Evolutionary conservation across 73 alveolate species (phyloP), one percentile per base, ranked within the genome.

Genomic region (Stentor roeselii): DNA sequence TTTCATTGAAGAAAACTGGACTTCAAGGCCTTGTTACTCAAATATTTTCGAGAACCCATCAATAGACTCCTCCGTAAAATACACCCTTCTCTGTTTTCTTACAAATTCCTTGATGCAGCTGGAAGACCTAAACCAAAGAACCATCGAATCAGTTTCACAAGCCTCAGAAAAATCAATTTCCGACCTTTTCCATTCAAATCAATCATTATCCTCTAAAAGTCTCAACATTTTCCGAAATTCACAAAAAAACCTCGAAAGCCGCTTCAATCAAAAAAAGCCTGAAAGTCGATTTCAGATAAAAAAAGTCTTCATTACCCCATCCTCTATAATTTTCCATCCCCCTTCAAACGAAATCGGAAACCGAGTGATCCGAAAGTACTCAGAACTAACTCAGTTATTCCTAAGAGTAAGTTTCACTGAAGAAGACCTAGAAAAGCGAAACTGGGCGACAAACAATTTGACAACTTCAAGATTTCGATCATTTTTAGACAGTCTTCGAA

Each of bases 321-420:
- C 84, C 0, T 15, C 60, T 76, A 21, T 21, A n/a, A 27, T 27
- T 2, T 15, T 39, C 37, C 37, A 21, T n/a, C 15, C 39, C 6
- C 60, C 87, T 27, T 39, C n/a, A 1, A 14, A 39, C 15, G 87
- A 39, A 34, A 34, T 21, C 35, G 34, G 84, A 1, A 80, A 80
- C 34, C 87, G 87, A 1, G 87, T 80, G n/a, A 34, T 39, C n/a
- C 58, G 87, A 30, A 42, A 61, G 6, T 39, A 15, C 6, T 30
- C 21, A 60, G n/a, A 14, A n/a, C 6, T 41, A 21, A 35, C 34
- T 14, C 82, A 76, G 6, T 14, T 21, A 1, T 39, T 80, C 1
- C 76, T 80, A 35, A 42, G 87, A 2, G 21, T 80, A 11, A 14
- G 84, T 60, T 80, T 80, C 36, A 27, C 37, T 41, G 87, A 80